Base-by-base conservation (phyloP, 257 asterid species). In the Misopates orontium region DNA sequence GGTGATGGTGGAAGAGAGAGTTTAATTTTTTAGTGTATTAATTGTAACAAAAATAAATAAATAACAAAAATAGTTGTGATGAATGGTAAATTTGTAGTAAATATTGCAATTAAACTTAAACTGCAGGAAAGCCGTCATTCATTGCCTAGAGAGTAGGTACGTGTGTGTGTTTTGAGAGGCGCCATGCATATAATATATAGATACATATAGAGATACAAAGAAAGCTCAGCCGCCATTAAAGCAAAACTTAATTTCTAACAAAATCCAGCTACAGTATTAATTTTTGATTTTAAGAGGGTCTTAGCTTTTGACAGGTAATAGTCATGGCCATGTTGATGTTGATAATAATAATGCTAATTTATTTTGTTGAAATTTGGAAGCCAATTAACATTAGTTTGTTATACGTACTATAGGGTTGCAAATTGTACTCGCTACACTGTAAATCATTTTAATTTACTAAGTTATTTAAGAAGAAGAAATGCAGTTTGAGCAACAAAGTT, bases 81-180 rank as follows among this genome's bases (percentile, higher is more conserved):
- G 74, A 80, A 82, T 81, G 41, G 87, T 83, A 75, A 81, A 80
- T 56, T 73, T 71, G 87, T 61, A 70, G 94, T 78, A 80, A 83
- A 77, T 78, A 79, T 82, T 84, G 85, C 78, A 79, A 84, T 82
- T 79, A 79, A 62, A 76, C 68, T 36, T 63, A 60, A 85, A 79
- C 80, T 72, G 86, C 87, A 75, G 79, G 77, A 73, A 77, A 72
- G 61, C 74, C 68, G 78, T 76, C 83, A 85, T 83, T 85, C 85
- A 83, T 83, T 85, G 87, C 84, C 76, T 75, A 68, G 44, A 44
- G 67, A 75, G 77, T 79, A 77, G 73, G 79, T 77, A 68, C 76
- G 64, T 75, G 56, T 56, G 32, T 66, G 66, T 36, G 42, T 59
- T 41, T 72, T 72, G 14, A 24, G 64, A 41, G 53, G 49, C 48